These are phyloP conservation scores for Morella rubra DNA, from an alignment of 306 rosid genomes.

Conservation along the genomic window DNA sequence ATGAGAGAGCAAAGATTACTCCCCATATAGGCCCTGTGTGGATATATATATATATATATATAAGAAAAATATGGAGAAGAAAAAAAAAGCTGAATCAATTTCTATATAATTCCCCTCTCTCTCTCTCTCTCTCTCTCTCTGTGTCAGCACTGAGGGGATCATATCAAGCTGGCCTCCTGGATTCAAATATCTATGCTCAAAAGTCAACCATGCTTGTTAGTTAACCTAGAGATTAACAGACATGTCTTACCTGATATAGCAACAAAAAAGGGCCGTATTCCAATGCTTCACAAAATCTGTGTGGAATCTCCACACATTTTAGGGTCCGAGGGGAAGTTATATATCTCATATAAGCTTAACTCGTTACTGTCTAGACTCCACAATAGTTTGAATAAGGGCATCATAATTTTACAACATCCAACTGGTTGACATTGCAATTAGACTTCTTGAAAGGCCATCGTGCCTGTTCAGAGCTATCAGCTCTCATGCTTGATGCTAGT, in stretches of 20 bases:
- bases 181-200: not conserved
- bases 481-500: not conserved
- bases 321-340: too few relatives aligned
- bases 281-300: too few relatives aligned
- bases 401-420: not conserved
- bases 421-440: not conserved
- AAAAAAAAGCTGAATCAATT: not conserved
- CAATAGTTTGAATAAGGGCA: not conserved
- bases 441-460: not conserved
- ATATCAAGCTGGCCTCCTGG: not conserved
- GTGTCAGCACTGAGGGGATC: not conserved
- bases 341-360: not conserved
- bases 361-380: not conserved
- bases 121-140: not conserved
- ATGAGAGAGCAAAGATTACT: not conserved
- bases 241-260: not conserved
- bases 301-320: too few relatives aligned
- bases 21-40: not conserved
- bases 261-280: too few relatives aligned
- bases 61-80: not conserved
- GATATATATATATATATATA: too few relatives aligned
- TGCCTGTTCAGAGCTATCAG: not conserved
- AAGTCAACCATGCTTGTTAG: not conserved
- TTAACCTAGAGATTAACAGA: not conserved
- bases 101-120: not conserved